Evolutionary conservation across 208 protist genomes (phyloP).

Genomic region (Trypanosoma grayi): DNA sequence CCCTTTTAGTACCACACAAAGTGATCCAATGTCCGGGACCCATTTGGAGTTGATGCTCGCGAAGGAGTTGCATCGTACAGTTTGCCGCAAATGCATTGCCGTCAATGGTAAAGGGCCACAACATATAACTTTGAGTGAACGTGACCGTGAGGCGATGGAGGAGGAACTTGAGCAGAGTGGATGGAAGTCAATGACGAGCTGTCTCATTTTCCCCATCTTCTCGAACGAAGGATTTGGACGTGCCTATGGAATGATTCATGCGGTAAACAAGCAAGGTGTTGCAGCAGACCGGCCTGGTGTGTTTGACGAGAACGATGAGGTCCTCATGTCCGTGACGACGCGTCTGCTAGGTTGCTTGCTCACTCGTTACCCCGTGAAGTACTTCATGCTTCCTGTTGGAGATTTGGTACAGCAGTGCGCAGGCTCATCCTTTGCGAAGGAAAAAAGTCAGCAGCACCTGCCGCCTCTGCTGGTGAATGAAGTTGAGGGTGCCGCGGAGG

Average conservation of each 20-base stretch:
- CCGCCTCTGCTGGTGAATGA: constrained; percentile 43
- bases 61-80: constrained; percentile 73
- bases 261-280: constrained; percentile 75
- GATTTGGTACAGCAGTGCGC: constrained; percentile 38
- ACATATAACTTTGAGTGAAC: constrained; percentile 23
- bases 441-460: constrained; percentile 45
- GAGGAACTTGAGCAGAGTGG: constrained; percentile 42
- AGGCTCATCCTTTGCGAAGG: constrained; percentile 24
- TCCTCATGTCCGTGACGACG: constrained; percentile 41
- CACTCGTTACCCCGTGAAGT: constrained; percentile 59
- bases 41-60: constrained; percentile 74
- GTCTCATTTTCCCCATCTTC: constrained; percentile 82
- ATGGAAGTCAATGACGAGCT: constrained; percentile 72
- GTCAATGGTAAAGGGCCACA: constrained; percentile 60
- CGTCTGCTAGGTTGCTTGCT: constrained; percentile 73
- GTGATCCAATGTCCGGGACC: constrained; percentile 70
- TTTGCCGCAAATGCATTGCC: constrained; percentile 72
- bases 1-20: constrained; percentile 38
- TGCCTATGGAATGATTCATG: constrained; percentile 83
- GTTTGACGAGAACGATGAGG: constrained; percentile 62
- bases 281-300: constrained; percentile 1
- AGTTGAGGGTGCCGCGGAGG: constrained; percentile 63
- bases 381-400: constrained; percentile 54
- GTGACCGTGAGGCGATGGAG: constrained; percentile 35
- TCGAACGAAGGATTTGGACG: constrained; percentile 27